These are phyloP conservation scores for Coemansia sp. DNA, from an alignment of 192 early-diverging fungal genomes.

Conservation along the genomic window DNA sequence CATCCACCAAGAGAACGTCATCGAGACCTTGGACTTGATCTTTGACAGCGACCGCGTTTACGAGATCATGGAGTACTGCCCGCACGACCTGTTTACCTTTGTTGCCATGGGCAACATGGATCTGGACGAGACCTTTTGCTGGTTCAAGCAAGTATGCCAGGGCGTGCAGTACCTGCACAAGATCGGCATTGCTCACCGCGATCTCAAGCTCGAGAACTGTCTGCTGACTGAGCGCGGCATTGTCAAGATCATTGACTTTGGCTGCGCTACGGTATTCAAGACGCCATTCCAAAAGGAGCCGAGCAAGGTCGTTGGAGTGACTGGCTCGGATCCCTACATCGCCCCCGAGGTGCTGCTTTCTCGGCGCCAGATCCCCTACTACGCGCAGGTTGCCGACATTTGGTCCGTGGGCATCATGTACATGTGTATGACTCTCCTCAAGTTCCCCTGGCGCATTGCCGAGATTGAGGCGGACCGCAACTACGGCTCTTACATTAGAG, in stretches of 20 bases:
- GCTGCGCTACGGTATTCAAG: slow-evolving; percentile 84
- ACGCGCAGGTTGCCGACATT: slow-evolving; percentile 78
- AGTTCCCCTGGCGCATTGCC: slow-evolving; percentile 68
- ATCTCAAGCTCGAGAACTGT: slow-evolving; percentile 90
- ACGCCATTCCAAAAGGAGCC: slow-evolving; percentile 71
- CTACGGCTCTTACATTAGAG: slow-evolving; percentile 58
- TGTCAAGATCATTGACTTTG: slow-evolving; percentile 96
- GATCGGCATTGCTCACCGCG: slow-evolving; percentile 90
- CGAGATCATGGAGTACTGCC: slow-evolving; percentile 90
- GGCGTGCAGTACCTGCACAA: slow-evolving; percentile 87
- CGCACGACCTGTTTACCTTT: slow-evolving; percentile 80
- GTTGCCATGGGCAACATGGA: slow-evolving; percentile 75
- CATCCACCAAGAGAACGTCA: slow-evolving; percentile 73
- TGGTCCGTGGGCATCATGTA: slow-evolving; percentile 92
- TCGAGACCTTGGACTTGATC: slow-evolving; percentile 75
- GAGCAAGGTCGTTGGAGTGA: slow-evolving; percentile 69
- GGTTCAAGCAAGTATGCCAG: slow-evolving; percentile 77
- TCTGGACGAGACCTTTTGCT: slow-evolving; percentile 79
- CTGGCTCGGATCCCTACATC: slow-evolving; percentile 94
- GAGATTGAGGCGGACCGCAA: slow-evolving; percentile 55
- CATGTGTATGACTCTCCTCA: slow-evolving; percentile 67
- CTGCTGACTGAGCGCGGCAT: slow-evolving; percentile 70
- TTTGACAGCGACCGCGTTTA: slow-evolving; percentile 64
- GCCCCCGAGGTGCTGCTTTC: slow-evolving; percentile 79
- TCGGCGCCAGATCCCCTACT: slow-evolving; percentile 63